Percentiles rank a stretch among this genome's conserved stretches.
phyloP scores from a whole-genome alignment of 148 eudicot species.

The Pharnaceum exiguum region DNA sequence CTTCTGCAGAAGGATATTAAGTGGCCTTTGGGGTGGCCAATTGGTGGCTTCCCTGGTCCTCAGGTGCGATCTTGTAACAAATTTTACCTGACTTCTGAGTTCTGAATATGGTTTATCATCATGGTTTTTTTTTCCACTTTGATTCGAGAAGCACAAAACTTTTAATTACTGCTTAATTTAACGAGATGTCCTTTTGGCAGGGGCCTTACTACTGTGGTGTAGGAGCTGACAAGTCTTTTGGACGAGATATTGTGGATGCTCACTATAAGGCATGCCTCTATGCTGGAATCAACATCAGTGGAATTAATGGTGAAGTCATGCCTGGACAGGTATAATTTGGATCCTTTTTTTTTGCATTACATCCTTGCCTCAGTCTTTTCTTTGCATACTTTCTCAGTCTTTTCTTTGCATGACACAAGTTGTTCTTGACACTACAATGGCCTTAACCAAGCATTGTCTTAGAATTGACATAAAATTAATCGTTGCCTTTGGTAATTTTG shows the following conservation, averaged over 20 bases:
- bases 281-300: slow-evolving; percentile 53
- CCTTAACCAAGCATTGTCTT: background rate
- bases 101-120: background rate
- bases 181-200: slow-evolving; percentile 10
- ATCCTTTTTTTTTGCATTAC: background rate
- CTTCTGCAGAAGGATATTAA: slow-evolving; percentile 44
- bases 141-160: background rate
- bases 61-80: slow-evolving; percentile 24
- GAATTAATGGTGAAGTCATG: slow-evolving; percentile 60
- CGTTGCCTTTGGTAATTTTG: background rate
- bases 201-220: slow-evolving; percentile 58
- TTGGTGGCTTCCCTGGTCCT: slow-evolving; percentile 53
- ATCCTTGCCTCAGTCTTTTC: no score
- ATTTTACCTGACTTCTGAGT: background rate
- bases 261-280: slow-evolving; percentile 56
- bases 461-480: background rate
- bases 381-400: background rate
- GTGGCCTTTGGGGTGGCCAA: slow-evolving; percentile 67
- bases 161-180: background rate
- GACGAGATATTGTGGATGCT: slow-evolving; percentile 48
- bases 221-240: slow-evolving; percentile 53
- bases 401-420: no score
- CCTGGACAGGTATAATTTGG: slow-evolving; percentile 44
- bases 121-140: no score
- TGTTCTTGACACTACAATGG: no score